phyloP scores from a whole-genome alignment of 176 grass and related monocot genomes.

The Triticum urartu region DNA sequence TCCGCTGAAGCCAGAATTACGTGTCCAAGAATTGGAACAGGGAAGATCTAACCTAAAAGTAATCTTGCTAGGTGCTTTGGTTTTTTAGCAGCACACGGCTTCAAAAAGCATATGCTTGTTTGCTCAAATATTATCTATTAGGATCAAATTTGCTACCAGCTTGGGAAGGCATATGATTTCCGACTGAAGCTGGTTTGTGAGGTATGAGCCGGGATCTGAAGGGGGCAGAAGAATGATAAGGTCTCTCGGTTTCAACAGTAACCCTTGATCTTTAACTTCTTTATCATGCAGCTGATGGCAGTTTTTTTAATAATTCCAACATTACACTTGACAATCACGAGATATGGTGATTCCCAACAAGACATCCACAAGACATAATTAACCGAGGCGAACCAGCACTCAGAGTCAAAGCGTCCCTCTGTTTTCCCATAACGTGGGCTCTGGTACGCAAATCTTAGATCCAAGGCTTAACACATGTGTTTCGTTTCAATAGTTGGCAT shows the following conservation, averaged over 20 bases:
- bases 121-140: not conserved
- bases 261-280: not conserved
- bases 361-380: constrained; percentile 1
- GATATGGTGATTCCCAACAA: not conserved
- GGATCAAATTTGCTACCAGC: not conserved
- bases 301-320: not conserved
- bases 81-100: not conserved
- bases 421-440: not conserved
- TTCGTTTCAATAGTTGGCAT: not conserved
- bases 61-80: not conserved
- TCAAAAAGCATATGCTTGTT: not conserved
- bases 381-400: not conserved
- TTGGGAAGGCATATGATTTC: not conserved
- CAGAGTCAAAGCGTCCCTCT: not conserved
- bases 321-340: not conserved
- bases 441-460: not conserved
- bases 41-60: not conserved
- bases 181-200: not conserved
- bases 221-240: not conserved
- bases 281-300: not conserved
- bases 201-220: not conserved
- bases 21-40: not conserved
- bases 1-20: not conserved
- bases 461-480: not conserved
- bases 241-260: not conserved